Base-by-base conservation (phyloP, 495 filamentous ascomycete genomes). In the Pyrenula massariospora region DNA sequence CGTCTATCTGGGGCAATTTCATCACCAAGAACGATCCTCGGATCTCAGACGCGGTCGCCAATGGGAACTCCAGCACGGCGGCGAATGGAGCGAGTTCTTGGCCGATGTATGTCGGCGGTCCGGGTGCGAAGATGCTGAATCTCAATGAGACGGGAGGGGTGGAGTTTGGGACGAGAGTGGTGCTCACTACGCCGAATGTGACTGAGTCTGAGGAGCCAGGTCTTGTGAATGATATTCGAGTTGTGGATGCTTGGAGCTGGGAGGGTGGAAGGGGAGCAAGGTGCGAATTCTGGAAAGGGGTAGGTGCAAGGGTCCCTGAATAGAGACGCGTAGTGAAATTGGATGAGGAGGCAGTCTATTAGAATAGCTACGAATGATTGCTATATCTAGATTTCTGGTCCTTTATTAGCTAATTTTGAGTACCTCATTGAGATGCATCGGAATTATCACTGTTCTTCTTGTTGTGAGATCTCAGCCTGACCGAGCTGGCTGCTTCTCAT, bases 261-360 rank as follows among this genome's bases (percentile, higher is more conserved):
- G 81, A 85, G 59, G 79, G 74, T 1, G 77, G 76, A 1, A 69
- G 81, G n/a, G 79, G 81, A 1, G 56, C 57, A 21, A 64, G 82
- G 21, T 85, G 81, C 63, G 70, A 73, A 36, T 81, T 83, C 57
- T 85, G 78, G 81, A 74, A 68, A 54, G 68, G 67, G 42, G 64
- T 82, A 31, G 74, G 65, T 11, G 63, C 50, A 42, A 67, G 66
- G 48, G 69, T 78, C 12, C 72, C 75, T 15, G 31, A 42, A 15
- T 42, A 15, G 15, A 42, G 31, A 15, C 15, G n/a, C n/a, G n/a
- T n/a, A n/a, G n/a, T n/a, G n/a, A n/a, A n/a, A n/a, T n/a, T n/a
- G n/a, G n/a, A n/a, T n/a, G n/a, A n/a, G n/a, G n/a, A n/a, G n/a
- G n/a, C n/a, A n/a, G n/a, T n/a, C n/a, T n/a, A n/a, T n/a, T n/a